Evolutionary conservation across 225 moss, liverwort and hornwort genomes (phyloP), one percentile per base, ranked within the genome.

Genomic region (Rhytidiadelphus loreus): DNA sequence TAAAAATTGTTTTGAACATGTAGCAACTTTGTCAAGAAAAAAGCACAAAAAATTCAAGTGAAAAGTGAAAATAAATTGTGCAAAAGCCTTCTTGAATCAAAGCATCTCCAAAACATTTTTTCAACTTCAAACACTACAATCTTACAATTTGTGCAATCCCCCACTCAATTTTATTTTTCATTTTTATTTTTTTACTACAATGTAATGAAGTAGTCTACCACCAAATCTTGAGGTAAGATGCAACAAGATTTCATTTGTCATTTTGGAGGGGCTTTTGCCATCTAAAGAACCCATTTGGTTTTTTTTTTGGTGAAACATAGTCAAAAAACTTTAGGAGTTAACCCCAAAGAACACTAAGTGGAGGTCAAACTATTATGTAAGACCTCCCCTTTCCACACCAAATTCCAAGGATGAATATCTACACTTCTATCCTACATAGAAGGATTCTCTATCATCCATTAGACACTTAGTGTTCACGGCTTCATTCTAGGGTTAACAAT

Each of bases 61-160:
- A 37, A 66, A n/a, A 23, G 2, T 68, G 2, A 68, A n/a, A 23
- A n/a, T n/a, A 23, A 39, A 7, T 13, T 68, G 13, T 68, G 1
- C 8, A 68, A 39, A 23, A 23, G 3, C 23, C n/a, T 68, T 7
- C 23, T 0, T 0, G 1, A 39, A 23, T 39, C 1, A n/a, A 4
- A 23, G 8, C 16, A 16, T 52, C 12, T 2, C 5, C 22, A n/a
- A 68, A 68, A 13, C 4, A n/a, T 23, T 68, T 68, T 66, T n/a
- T 68, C 23, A 68, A 68, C 23, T 68, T 21, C 12, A 37, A 66
- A 21, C 4, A 66, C 37, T 66, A 2, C 37, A 21, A 11, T 37
- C 37, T 37, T 1, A 66, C 7, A 66, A 21, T 21, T 65, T 37
- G 12, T 66, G n/a, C n/a, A n/a, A n/a, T n/a, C n/a, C n/a, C n/a